phyloP scores from a whole-genome alignment of 805 yeast genomes.

The Yarrowia sp. region DNA sequence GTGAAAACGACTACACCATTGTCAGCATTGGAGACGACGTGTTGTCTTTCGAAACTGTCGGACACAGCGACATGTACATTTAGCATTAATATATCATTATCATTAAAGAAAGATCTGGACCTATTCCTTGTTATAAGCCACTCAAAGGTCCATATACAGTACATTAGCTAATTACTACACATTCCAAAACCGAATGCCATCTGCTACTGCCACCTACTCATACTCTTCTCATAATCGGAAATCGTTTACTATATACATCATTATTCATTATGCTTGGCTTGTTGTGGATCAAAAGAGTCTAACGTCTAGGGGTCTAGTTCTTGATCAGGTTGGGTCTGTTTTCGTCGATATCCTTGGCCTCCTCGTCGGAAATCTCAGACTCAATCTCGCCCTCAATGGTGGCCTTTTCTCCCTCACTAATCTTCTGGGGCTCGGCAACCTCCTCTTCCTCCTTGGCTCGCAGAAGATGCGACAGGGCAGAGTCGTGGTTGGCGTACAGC shows the following conservation, averaged over 20 bases:
- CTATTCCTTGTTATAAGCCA: no score
- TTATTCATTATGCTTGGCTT: slow-evolving; percentile 29
- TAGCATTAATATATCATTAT: slow-evolving; percentile 4
- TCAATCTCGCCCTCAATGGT: slow-evolving; percentile 48
- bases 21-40: slow-evolving; percentile 28
- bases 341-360: slow-evolving; percentile 46
- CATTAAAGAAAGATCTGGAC: no score
- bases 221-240: slow-evolving; percentile 14
- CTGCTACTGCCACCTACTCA: no score
- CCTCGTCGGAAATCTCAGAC: slow-evolving; percentile 48
- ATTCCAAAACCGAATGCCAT: no score
- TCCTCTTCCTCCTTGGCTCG: slow-evolving; percentile 42
- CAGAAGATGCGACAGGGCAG: slow-evolving; percentile 54
- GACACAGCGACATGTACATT: slow-evolving; percentile 35
- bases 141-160: no score
- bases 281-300: slow-evolving; percentile 11
- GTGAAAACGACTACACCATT: slow-evolving; percentile 43
- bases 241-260: slow-evolving; percentile 35
- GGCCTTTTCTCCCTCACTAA: slow-evolving; percentile 43
- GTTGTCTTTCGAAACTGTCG: slow-evolving; percentile 28
- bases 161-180: no score
- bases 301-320: slow-evolving; percentile 16
- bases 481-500: slow-evolving; percentile 56
- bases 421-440: slow-evolving; percentile 4
- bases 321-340: slow-evolving; percentile 39